Conservation (phyloP, 192 early-diverging fungal genomes). For the Lobulomyces angularis region DNA sequence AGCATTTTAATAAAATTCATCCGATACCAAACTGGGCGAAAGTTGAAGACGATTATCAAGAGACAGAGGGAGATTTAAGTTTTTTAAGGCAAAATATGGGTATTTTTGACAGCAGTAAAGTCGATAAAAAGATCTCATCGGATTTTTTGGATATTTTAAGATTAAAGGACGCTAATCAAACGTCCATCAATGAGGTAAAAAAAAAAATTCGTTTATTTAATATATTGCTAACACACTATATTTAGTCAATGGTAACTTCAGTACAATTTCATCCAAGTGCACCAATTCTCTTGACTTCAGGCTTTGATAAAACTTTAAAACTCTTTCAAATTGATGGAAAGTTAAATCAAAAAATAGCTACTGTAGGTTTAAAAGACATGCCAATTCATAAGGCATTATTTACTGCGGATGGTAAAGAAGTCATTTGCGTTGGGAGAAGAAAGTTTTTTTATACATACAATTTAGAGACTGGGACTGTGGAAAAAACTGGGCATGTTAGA, state of each 20-base stretch:
- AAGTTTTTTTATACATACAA: constrained; percentile 75
- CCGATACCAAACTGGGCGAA: constrained; percentile 77
- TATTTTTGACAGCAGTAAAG: constrained; percentile 13
- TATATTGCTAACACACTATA: constrained; percentile 13
- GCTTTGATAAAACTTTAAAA: constrained; percentile 75
- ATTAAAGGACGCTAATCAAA: constrained; percentile 66
- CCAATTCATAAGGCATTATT: constrained; percentile 70
- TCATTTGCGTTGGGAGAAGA: constrained; percentile 67
- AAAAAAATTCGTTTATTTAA: constrained; percentile 6
- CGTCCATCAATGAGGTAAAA: constrained; percentile 45
- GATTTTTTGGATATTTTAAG: constrained; percentile 51
- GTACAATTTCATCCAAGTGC: constrained; percentile 82
- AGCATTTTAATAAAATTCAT: constrained; percentile 76
- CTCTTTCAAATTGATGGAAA: constrained; percentile 88
- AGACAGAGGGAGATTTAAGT: constrained; percentile 1
- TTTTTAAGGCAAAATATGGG: constrained; percentile 16
- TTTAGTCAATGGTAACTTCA: constrained; percentile 50
- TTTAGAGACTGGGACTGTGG: constrained; percentile 61
- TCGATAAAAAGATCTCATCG: constrained; percentile 22
- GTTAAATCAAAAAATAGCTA: constrained; percentile 83
- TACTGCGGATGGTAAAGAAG: constrained; percentile 55
- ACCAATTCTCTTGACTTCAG: constrained; percentile 75
- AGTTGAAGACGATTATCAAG: constrained; percentile 6
- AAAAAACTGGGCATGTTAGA: constrained; percentile 56
- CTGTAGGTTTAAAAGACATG: constrained; percentile 76